Evolutionary conservation across 2,329 filamentous ascomycete species (phyloP).

Genomic region (Calonectria crousiana): DNA sequence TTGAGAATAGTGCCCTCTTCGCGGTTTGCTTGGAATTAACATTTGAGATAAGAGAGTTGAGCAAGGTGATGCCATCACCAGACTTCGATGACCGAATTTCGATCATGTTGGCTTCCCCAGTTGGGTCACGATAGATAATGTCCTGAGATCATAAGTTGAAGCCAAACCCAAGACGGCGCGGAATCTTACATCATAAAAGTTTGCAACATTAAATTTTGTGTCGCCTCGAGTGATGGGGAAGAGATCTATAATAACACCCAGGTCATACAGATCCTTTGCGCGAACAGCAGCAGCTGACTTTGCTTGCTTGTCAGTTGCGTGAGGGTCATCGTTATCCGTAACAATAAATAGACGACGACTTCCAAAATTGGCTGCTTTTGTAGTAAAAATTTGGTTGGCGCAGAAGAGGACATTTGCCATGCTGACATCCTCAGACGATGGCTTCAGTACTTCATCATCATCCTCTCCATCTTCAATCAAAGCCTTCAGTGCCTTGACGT

Average conservation of each 20-base stretch:
- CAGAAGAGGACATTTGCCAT: conserved; percentile 95
- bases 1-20: conserved; percentile 87
- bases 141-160: conserved; percentile 65
- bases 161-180: background rate
- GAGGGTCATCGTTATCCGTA: conserved; percentile 92
- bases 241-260: conserved; percentile 91
- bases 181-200: conserved; percentile 86
- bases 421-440: conserved; percentile 76
- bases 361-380: conserved; percentile 92
- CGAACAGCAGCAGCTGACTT: conserved; percentile 84
- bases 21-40: conserved; percentile 92
- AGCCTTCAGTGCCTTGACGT: conserved; percentile 83
- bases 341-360: conserved; percentile 95
- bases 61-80: conserved; percentile 80
- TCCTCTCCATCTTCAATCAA: conserved; percentile 85
- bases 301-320: conserved; percentile 77
- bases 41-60: conserved; percentile 85
- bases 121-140: conserved; percentile 86
- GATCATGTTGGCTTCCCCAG: conserved; percentile 71
- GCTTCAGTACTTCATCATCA: conserved; percentile 74
- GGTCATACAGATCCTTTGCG: conserved; percentile 94
- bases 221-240: conserved; percentile 85
- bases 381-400: conserved; percentile 96
- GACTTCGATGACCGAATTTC: conserved; percentile 74
- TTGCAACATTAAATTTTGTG: conserved; percentile 81